Base-by-base conservation (phyloP, 2,329 filamentous ascomycete genomes). In the Botrytis pseudocinerea region DNA sequence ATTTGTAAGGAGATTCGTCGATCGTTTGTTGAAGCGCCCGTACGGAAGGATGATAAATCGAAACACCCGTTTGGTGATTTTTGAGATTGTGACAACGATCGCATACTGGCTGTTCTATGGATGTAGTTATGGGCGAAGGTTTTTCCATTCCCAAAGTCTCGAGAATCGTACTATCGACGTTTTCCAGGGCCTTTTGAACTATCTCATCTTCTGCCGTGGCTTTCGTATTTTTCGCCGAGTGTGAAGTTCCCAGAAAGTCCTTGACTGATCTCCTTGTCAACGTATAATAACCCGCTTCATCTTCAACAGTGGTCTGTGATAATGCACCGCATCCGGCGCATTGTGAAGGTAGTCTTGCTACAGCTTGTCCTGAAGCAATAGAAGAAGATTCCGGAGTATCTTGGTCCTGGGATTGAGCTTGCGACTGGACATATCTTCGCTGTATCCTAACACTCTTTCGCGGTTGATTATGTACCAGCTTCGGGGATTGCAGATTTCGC, bases 21-120 rank as follows among this genome's bases (percentile, higher is more conserved):
- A 99, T 92, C 25, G 94, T 97, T 75, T 94, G 91, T 76, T 91
- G 90, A 70, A 99, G 90, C 3, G 93, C 91, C 61, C 94, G 88
- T 75, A 98, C 87, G 1, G 91, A 91, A 0, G 96, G 96, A 79
- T 97, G 93, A 72, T 89, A 87, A 77, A 97, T 95, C 9, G 93
- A 87, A 25, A 88, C 83, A 12, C 92, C 93, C 25, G 86, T 85
- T 74, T 89, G 89, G 80, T 98, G 91, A 81, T 98, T 91, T 35
- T 92, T 82, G 40, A 99, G 86, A 48, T 90, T 87, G 81, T 98
- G 94, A 79, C 96, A 99, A 79, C 96, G 90, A 77, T 96, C 92
- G 83, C 96, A 99, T 10, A 97, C 83, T 1, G 92, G 92, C 35
- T 75, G 61, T 44, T 77, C 76, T 40, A 72, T 22, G 20, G 28